phyloP scores from a whole-genome alignment of 1,284 basidiomycete species.

The Quambalaria eucalypti region DNA sequence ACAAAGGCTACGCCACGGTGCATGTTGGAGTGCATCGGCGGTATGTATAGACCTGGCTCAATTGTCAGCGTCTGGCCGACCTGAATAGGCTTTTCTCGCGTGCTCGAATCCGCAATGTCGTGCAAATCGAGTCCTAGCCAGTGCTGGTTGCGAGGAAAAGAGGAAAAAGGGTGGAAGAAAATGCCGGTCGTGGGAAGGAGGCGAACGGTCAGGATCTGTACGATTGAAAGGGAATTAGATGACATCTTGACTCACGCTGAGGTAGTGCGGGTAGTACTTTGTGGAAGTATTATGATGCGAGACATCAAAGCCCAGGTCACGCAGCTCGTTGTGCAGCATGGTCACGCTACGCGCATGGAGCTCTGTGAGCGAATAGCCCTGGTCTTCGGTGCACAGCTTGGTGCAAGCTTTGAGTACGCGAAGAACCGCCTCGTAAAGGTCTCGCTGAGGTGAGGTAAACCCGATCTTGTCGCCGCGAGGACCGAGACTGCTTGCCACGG shows the following conservation, averaged over 20 bases:
- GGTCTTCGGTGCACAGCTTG: slow-evolving; percentile 50
- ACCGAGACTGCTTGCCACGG: slow-evolving; percentile 45
- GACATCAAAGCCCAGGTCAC: slow-evolving; percentile 67
- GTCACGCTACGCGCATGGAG: slow-evolving; percentile 70
- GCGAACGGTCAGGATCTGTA: too few relatives aligned
- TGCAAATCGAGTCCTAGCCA: slow-evolving; percentile 64
- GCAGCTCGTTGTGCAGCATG: slow-evolving; percentile 64
- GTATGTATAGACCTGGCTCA: slow-evolving; percentile 40
- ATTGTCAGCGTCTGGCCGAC: slow-evolving; percentile 38
- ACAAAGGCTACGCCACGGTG: background rate
- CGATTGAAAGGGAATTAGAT: too few relatives aligned
- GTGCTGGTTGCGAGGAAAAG: slow-evolving; percentile 49
- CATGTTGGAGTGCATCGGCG: slow-evolving; percentile 18
- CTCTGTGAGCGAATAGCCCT: slow-evolving; percentile 60
- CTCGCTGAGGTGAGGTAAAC: slow-evolving; percentile 71
- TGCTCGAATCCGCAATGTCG: slow-evolving; percentile 34
- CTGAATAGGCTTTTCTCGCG: slow-evolving; percentile 26
- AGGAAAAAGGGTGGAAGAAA: background rate
- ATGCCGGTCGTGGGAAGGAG: background rate
- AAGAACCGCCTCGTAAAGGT: slow-evolving; percentile 79
- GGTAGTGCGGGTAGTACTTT: slow-evolving; percentile 72
- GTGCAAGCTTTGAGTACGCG: slow-evolving; percentile 65
- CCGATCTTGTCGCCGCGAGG: slow-evolving; percentile 49
- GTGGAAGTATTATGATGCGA: slow-evolving; percentile 60
- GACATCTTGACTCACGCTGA: slow-evolving; percentile 55